Conservation (phyloP, 2,329 filamentous ascomycete genomes). For the Cercospora sp. region DNA sequence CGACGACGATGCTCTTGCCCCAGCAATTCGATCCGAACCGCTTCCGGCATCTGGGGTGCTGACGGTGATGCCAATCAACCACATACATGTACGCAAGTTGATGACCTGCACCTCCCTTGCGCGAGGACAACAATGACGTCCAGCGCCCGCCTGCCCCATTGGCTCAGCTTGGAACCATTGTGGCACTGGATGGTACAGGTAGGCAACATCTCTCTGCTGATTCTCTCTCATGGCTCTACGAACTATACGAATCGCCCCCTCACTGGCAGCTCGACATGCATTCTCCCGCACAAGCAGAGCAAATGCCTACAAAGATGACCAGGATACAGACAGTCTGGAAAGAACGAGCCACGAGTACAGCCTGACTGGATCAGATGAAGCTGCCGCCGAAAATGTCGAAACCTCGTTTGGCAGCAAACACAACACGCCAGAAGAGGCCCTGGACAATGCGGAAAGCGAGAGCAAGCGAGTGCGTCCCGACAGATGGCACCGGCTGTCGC, state of each 20-base stretch:
- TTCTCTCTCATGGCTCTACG: not conserved
- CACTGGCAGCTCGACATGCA: not conserved
- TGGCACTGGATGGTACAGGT: not conserved
- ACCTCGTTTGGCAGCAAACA: conserved; percentile 6
- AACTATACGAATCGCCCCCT: not conserved
- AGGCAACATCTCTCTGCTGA: not conserved
- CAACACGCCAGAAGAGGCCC: not conserved
- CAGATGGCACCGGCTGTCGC: not conserved
- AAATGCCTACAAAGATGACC: conserved; percentile 6
- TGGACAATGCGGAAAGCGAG: conserved; percentile 4
- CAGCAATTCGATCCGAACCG: not conserved
- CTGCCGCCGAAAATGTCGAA: not conserved
- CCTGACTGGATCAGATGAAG: conserved; percentile 4
- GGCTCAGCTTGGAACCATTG: not conserved
- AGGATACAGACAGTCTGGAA: conserved; percentile 5
- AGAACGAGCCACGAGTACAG: conserved; percentile 6
- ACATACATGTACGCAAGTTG: not conserved
- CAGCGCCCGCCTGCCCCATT: not conserved
- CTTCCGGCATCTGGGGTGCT: not conserved
- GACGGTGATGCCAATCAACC: not conserved
- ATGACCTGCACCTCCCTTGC: not conserved
- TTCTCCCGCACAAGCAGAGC: not conserved
- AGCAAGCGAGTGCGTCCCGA: not conserved
- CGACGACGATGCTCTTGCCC: not conserved
- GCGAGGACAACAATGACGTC: not conserved